Evolutionary conservation across 208 protist species (phyloP).

Genomic region (Crithidia acanthocephali): DNA sequence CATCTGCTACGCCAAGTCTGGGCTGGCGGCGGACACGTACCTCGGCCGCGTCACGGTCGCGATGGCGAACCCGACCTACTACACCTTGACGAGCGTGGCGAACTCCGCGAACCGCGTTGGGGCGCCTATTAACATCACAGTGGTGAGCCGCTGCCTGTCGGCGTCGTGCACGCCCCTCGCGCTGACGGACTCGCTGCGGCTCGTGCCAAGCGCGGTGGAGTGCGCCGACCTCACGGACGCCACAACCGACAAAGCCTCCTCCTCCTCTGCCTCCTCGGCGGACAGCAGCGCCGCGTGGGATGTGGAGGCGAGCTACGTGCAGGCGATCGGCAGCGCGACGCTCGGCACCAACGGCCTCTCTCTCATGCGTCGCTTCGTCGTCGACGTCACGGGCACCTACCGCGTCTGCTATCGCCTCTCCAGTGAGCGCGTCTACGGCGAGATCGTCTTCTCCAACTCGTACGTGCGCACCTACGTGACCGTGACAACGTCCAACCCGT

Average conservation of each 20-base stretch:
- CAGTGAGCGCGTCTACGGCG: conserved; percentile 39
- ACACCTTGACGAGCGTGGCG: conserved; percentile 58
- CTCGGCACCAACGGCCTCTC: conserved; percentile 30
- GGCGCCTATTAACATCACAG: conserved; percentile 60
- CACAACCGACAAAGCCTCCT: not conserved
- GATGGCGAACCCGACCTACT: conserved; percentile 87
- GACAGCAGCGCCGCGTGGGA: not conserved
- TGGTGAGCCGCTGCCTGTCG: conserved; percentile 52
- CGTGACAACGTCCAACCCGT: conserved; percentile 54
- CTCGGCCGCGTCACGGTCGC: conserved; percentile 66
- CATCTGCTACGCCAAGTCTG: conserved; percentile 70
- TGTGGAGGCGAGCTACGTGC: conserved; percentile 23
- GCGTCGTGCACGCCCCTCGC: conserved; percentile 45
- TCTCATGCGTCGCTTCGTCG: conserved; percentile 64
- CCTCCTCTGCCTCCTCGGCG: not conserved
- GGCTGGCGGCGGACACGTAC: conserved; percentile 57
- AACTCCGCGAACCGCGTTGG: conserved; percentile 56
- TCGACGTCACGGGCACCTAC: conserved; percentile 64
- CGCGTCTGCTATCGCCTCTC: conserved; percentile 81
- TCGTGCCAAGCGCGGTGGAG: conserved; percentile 42
- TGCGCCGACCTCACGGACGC: conserved; percentile 46
- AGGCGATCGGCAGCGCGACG: conserved; percentile 43
- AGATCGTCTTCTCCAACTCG: conserved; percentile 53
- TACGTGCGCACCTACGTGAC: conserved; percentile 37
- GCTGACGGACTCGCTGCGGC: conserved; percentile 47